Base-by-base conservation (phyloP, 805 yeast genomes). In the Dipodascus albidus region DNA sequence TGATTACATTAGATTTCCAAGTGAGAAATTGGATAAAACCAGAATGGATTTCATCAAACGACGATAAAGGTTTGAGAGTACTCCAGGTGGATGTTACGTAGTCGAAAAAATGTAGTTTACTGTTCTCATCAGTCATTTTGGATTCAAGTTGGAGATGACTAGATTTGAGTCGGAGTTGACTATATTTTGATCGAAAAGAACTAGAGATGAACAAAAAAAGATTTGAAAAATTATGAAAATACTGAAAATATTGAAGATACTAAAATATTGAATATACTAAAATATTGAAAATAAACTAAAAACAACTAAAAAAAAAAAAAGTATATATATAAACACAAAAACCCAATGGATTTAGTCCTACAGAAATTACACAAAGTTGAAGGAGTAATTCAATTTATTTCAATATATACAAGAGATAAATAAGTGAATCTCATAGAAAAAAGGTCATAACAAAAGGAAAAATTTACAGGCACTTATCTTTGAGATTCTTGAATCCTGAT, bases 401-500 rank as follows among this genome's bases (percentile, higher is more conserved):
- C 4, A 38, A 11, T 38, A 38, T 38, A 19, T 38, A 38, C 44
- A 38, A 38, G n/a, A 38, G 38, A 31, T 31, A 15, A 31, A 9
- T 31, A 31, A 31, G 15, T 9, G 15, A 15, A 9, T 15, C 9
- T 31, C 38, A 31, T 9, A 9, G 20, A 14, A n/a, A 14, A 14
- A 38, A 38, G 15, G 44, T 38, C 44, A 17, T 38, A 11, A 38
- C 6, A 38, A 14, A 11, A 38, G 17, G n/a, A 14, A 38, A 31
- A 31, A 31, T n/a, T n/a, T n/a, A n/a, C n/a, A 31, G 38, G 38
- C 38, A 9, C 38, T 38, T 14, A 52, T 50, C 57, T 48, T 52
- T 57, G 60, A 38, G 58, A 48, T n/a, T 56, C 59, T 38, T 57
- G 60, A 42, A 57, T 57, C 42, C 60, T 57, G 33, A 27, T 6